Evolutionary conservation across 305 asterid genomes (phyloP), one percentile per base, ranked within the genome.

Genomic region (Euphrasia arctica): DNA sequence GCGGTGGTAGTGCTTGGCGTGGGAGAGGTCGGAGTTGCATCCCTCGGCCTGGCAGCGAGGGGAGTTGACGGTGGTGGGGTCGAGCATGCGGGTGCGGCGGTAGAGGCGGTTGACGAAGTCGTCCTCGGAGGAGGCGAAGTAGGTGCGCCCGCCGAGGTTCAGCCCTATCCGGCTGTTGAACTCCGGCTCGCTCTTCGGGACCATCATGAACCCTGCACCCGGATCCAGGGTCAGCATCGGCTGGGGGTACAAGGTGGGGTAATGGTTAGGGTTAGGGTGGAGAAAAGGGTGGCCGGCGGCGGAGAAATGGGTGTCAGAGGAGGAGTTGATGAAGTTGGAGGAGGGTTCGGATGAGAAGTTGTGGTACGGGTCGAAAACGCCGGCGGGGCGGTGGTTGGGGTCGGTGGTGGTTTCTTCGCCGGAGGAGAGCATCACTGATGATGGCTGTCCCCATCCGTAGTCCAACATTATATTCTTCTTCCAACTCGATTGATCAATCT

Each of bases 31-130:
- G 12, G 97, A 96, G 71, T 79, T 83, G 70, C 98, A 92, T 0
- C 97, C 97, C 45, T 92, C 98, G 12, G 96, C 98, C 41, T 87
- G 98, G 73, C 98, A 92, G 63, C 88, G n/a, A n/a, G n/a, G n/a
- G n/a, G n/a, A n/a, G n/a, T n/a, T 70, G 0, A 77, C 75, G 36
- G 89, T 80, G 15, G 95, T 94, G 73, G 87, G 79, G 2, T 89
- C 98, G 5, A 82, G 78, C 11, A 73, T 73, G 74, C 95, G 81
- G 31, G 96, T 79, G 64, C 96, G 95, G 77, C 95, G 95, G 73
- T 93, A 93, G 62, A 93, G 96, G 68, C 97, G 95, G 94, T 89
- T 93, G 78, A 93, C 95, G 70, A 93, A 90, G 65, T 93, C 97
- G 45, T 91, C 91, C 72, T 92, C 98, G 0, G 97, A 73, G 0